Conservation (phyloP, 2,329 filamentous ascomycete species). For the Nigrospora oryzae region DNA sequence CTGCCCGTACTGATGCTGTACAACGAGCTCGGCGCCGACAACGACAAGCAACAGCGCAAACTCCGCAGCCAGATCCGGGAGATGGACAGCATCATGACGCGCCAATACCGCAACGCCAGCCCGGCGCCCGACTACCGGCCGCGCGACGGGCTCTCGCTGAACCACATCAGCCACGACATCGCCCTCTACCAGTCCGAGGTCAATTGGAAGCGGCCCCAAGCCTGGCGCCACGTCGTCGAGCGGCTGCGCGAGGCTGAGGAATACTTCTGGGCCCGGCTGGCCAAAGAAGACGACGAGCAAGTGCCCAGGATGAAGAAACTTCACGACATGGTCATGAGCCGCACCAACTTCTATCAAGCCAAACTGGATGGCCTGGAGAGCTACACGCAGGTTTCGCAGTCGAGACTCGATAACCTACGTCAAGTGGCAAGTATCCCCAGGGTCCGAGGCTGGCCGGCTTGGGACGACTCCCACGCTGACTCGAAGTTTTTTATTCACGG, state of each 20-base stretch:
- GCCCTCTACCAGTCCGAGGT: slow-evolving; percentile 20
- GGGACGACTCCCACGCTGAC: not conserved
- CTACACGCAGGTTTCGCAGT: slow-evolving; percentile 23
- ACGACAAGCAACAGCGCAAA: slow-evolving; percentile 18
- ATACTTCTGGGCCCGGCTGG: slow-evolving; percentile 6
- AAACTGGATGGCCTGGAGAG: slow-evolving; percentile 26
- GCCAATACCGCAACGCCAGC: slow-evolving; percentile 14
- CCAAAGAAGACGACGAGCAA: not conserved
- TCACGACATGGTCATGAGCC: slow-evolving; percentile 15
- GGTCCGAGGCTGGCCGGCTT: too few species aligned
- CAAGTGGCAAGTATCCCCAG: slow-evolving; percentile 18
- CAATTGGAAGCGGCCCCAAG: slow-evolving; percentile 22
- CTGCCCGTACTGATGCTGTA: slow-evolving; percentile 20
- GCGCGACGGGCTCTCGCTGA: slow-evolving; percentile 14
- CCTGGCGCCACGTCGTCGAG: slow-evolving; percentile 17
- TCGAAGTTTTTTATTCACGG: too few species aligned
- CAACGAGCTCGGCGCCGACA: slow-evolving; percentile 14
- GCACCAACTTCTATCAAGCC: slow-evolving; percentile 20
- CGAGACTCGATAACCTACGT: slow-evolving; percentile 22
- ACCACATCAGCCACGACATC: slow-evolving; percentile 18
- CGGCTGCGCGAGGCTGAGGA: slow-evolving; percentile 11
- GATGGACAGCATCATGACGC: slow-evolving; percentile 18
- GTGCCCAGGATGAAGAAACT: slow-evolving; percentile 9
- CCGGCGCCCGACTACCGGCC: slow-evolving; percentile 9
- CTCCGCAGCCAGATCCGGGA: slow-evolving; percentile 17